phyloP scores from a whole-genome alignment of 2,329 filamentous ascomycete genomes.

The Exophiala bonariae region DNA sequence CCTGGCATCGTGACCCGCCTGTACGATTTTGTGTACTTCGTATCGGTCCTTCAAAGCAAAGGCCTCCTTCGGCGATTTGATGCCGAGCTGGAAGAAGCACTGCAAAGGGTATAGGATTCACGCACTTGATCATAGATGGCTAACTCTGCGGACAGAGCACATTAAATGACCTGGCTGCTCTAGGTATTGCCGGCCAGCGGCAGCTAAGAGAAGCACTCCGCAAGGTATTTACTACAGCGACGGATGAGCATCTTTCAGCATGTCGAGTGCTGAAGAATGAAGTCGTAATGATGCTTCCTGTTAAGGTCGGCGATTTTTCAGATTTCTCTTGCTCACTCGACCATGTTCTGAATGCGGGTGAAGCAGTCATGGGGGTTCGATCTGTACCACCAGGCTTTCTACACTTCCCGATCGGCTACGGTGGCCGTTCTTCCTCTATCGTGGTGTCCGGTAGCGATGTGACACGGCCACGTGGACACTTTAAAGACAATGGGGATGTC shows the following conservation, averaged over 20 bases:
- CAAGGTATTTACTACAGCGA: slow-evolving; percentile 6
- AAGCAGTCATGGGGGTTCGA: slow-evolving; percentile 62
- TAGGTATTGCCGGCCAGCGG: slow-evolving; percentile 40
- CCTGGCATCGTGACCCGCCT: slow-evolving; percentile 7
- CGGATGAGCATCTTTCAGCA: neutral
- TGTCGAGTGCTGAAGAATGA: slow-evolving; percentile 31
- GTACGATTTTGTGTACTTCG: slow-evolving; percentile 11
- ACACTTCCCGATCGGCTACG: slow-evolving; percentile 19
- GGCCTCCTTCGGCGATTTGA: no score
- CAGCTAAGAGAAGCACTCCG: slow-evolving; percentile 43
- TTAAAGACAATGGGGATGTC: neutral
- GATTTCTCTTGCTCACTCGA: slow-evolving; percentile 49
- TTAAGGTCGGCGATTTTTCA: slow-evolving; percentile 57
- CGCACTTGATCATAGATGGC: slow-evolving; percentile 4
- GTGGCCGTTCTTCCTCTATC: slow-evolving; percentile 61
- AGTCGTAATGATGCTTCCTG: slow-evolving; percentile 55
- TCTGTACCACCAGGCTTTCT: slow-evolving; percentile 11
- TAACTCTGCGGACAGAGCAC: no score
- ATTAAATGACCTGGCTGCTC: slow-evolving; percentile 52
- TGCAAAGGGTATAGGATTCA: slow-evolving; percentile 4
- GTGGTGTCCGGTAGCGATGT: slow-evolving; percentile 64
- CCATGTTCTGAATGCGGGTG: slow-evolving; percentile 41
- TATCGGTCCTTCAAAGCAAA: no score
- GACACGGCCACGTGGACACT: slow-evolving; percentile 16
- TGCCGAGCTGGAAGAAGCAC: no score